Evolutionary conservation across 2,329 filamentous ascomycete genomes (phyloP).

Genomic region (Lomentospora prolificans): DNA sequence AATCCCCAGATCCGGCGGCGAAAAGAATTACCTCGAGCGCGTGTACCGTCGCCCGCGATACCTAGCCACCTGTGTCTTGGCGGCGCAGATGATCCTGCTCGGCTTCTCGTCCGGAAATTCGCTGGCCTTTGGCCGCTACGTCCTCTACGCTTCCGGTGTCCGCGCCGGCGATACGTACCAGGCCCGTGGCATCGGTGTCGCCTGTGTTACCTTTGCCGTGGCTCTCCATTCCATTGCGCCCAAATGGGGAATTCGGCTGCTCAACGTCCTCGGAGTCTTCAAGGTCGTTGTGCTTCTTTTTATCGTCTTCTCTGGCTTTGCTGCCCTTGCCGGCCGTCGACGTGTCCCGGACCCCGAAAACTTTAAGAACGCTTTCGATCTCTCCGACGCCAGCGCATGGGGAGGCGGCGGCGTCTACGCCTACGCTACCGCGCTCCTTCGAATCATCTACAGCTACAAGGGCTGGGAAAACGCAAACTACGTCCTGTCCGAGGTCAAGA

Average conservation of each 20-base stretch:
- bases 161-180: conserved; percentile 41
- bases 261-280: conserved; percentile 50
- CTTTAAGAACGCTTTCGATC: conserved; percentile 44
- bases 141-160: conserved; percentile 43
- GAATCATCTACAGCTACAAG: conserved; percentile 51
- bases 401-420: conserved; percentile 39
- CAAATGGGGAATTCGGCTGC: conserved; percentile 48
- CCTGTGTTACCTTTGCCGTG: conserved; percentile 44
- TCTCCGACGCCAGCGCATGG: conserved; percentile 32
- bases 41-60: conserved; percentile 49
- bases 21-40: conserved; percentile 59
- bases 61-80: conserved; percentile 48
- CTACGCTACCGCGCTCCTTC: conserved; percentile 47
- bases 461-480: conserved; percentile 58
- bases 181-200: conserved; percentile 45
- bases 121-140: conserved; percentile 48
- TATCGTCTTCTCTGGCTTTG: conserved; percentile 52
- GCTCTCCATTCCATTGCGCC: conserved; percentile 41
- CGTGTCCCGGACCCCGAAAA: conserved; percentile 41
- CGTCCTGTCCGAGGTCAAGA: conserved; percentile 46
- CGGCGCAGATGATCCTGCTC: conserved; percentile 50
- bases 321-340: conserved; percentile 40
- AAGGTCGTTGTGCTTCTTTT: conserved; percentile 50
- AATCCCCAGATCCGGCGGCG: conserved; percentile 52
- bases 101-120: conserved; percentile 51